A percentile compares a stretch with the other conserved stretches of the same genome.
Evolutionary conservation across 2,329 filamentous ascomycete species (phyloP).

Genomic region (Alternaria postmessia): DNA sequence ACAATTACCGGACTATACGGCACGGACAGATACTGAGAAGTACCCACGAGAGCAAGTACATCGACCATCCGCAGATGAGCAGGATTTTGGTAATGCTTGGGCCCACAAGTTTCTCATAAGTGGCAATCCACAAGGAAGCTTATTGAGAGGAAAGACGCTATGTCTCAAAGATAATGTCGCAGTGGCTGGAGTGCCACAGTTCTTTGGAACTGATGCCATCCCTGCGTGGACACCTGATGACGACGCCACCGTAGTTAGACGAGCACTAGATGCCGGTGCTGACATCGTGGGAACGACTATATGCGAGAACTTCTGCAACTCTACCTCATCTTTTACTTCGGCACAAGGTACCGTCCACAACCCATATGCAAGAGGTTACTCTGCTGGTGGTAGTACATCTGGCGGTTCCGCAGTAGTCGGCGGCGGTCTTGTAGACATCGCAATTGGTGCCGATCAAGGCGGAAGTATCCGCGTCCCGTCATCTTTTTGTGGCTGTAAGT

Average conservation of each 20-base stretch:
- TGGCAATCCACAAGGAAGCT: conserved; percentile 32
- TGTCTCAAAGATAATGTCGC: conserved; percentile 65
- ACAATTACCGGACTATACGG: conserved; percentile 58
- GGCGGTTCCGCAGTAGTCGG: conserved; percentile 57
- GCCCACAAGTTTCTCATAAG: conserved; percentile 60
- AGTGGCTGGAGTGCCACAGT: conserved; percentile 63
- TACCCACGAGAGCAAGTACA: conserved; percentile 58
- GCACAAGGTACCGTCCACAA: conserved; percentile 52
- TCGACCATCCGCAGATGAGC: conserved; percentile 43
- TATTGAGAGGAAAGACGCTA: conserved; percentile 54
- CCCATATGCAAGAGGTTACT: conserved; percentile 56
- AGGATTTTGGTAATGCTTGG: conserved; percentile 59
- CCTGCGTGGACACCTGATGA: conserved; percentile 59
- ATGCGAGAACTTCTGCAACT: conserved; percentile 64
- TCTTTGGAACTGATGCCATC: conserved; percentile 62
- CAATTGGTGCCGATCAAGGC: conserved; percentile 52
- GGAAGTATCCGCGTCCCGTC: conserved; percentile 51
- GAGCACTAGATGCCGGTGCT: conserved; percentile 61
- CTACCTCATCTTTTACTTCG: conserved; percentile 58
- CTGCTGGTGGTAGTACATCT: conserved; percentile 58
- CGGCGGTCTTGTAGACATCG: conserved; percentile 48
- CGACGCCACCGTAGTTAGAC: conserved; percentile 63
- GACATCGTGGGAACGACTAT: conserved; percentile 60
- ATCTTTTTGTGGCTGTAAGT: conserved; percentile 46
- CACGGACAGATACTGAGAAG: conserved; percentile 50